Evolutionary conservation across 805 yeast genomes (phyloP).

Genomic region (Blastobotrys robertii): DNA sequence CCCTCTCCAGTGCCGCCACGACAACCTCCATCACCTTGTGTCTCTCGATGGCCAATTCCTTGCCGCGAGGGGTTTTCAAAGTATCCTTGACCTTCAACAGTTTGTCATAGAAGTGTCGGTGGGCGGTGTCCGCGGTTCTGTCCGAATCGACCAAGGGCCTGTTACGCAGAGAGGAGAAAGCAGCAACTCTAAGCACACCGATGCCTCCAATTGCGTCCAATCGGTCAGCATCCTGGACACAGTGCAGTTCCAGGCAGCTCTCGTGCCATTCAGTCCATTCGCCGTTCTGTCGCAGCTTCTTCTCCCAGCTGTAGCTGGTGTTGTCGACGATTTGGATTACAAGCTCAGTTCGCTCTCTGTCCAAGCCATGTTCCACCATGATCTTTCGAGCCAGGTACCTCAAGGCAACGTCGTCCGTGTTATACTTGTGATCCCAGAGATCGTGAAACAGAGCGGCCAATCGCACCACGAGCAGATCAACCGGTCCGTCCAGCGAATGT

Average conservation of each 20-base stretch:
- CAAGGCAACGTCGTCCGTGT: constrained; percentile 5
- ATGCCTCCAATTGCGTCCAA: constrained; percentile 31
- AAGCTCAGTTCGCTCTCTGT: constrained; percentile 7
- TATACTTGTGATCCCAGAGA: constrained; percentile 26
- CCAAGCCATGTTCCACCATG: constrained; percentile 12
- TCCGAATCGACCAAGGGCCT: constrained; percentile 20
- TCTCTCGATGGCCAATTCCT: constrained; percentile 14
- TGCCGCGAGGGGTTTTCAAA: constrained; percentile 20
- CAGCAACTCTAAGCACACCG: constrained; percentile 28
- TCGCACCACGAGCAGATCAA: constrained; percentile 22
- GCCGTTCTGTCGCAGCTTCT: constrained; percentile 16
- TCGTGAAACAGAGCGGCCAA: constrained; percentile 28
- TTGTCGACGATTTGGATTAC: constrained; percentile 20
- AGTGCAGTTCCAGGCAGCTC: constrained; percentile 23
- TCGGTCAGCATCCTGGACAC: constrained; percentile 28
- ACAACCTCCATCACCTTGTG: constrained; percentile 18
- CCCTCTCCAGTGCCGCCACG: constrained; percentile 12
- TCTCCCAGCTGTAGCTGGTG: constrained; percentile 22
- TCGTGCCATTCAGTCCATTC: constrained; percentile 26
- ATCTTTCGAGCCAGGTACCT: constrained; percentile 1
- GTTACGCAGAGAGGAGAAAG: constrained; percentile 23
- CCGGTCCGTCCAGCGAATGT: constrained; percentile 5
- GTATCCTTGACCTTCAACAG: constrained; percentile 22
- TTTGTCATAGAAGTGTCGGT: constrained; percentile 27
- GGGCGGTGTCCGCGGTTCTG: constrained; percentile 14